Conservation (phyloP, 2,329 filamentous ascomycete genomes). For the Ilyonectria robusta region DNA sequence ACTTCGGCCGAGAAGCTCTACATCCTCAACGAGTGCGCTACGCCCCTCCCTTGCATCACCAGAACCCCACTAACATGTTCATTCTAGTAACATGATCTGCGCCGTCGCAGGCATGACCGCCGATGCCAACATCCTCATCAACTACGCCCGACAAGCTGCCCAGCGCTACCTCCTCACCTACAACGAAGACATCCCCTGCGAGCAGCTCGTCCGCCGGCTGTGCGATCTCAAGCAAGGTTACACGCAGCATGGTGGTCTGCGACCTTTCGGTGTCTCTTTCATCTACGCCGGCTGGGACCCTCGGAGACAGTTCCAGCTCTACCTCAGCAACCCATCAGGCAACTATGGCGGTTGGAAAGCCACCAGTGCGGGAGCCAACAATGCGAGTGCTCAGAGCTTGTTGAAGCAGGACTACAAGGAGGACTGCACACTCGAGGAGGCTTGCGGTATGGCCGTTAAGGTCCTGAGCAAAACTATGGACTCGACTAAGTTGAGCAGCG, state of each 20-base stretch:
- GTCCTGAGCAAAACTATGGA: slow-evolving; percentile 99
- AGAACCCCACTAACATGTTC: slow-evolving; percentile 24
- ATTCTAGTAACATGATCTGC: slow-evolving; percentile 96
- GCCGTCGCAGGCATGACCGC: slow-evolving; percentile 99
- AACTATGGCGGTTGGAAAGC: slow-evolving; percentile 99
- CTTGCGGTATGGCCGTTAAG: slow-evolving; percentile 97
- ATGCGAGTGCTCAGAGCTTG: slow-evolving; percentile 95
- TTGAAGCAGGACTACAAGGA: slow-evolving; percentile 99
- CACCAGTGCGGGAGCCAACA: slow-evolving; percentile 97
- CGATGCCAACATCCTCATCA: slow-evolving; percentile 99
- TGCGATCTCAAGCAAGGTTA: slow-evolving; percentile 99
- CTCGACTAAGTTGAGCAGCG: slow-evolving; percentile 97
- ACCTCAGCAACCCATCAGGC: slow-evolving; percentile 98
- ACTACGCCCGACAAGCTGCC: slow-evolving; percentile 96
- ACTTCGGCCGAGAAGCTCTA: slow-evolving; percentile 99
- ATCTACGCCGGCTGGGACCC: slow-evolving; percentile 99
- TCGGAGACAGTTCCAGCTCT: slow-evolving; percentile 96
- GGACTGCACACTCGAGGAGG: slow-evolving; percentile 95
- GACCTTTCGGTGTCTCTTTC: slow-evolving; percentile 98
- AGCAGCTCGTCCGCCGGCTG: slow-evolving; percentile 95
- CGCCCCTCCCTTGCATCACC: neutral
- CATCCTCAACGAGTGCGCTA: slow-evolving; percentile 92
- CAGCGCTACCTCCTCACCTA: slow-evolving; percentile 99
- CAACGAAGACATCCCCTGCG: slow-evolving; percentile 99
- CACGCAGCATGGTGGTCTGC: slow-evolving; percentile 98